Evolutionary conservation across 2,329 filamentous ascomycete species (phyloP), one percentile per base, ranked within the genome.

Genomic region (Rhytidhysteron rufulum): DNA sequence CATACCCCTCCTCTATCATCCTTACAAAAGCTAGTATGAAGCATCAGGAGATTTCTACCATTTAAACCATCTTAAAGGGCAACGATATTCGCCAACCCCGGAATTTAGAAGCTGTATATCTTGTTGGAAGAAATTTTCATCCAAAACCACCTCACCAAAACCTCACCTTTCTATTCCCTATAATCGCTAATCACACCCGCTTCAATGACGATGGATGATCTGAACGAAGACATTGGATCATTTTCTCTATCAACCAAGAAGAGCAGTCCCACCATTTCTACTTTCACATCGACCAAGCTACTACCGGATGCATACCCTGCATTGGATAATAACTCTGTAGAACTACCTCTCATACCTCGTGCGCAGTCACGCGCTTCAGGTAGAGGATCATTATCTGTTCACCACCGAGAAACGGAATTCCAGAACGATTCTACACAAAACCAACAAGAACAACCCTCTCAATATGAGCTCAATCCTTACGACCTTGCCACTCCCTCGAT

Each of bases 401-500:
- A n/a, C n/a, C n/a, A n/a, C n/a, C n/a, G n/a, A n/a, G n/a, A n/a
- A n/a, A 27, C 24, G 8, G 8, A 27, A 8, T 27, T 27, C 24
- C 8, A 27, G 13, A 27, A 27, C 15, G 22, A 29, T 17, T 10
- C 20, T 8, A 24, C 34, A 4, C 11, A 37, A 29, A 24, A 37
- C 4, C 34, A 27, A 13, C 13, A 11, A 29, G 22, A 11, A 7
- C n/a, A 25, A 8, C 33, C 41, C 11, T 53, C 48, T 10, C 42
- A 39, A 21, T 45, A 50, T 21, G 33, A 51, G 13, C 37, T 44
- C 17, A 44, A 43, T 27, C 40, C 53, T 24, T 58, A 52, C 34
- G 53, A 60, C 21, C 46, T 60, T 3, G 42, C 44, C 18, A 48
- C 55, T 18, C 57, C 55, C 6, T 51, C 55, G 32, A 54, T 53